phyloP scores from a whole-genome alignment of 495 filamentous ascomycete genomes.

The Aspergillus olivimuriae region DNA sequence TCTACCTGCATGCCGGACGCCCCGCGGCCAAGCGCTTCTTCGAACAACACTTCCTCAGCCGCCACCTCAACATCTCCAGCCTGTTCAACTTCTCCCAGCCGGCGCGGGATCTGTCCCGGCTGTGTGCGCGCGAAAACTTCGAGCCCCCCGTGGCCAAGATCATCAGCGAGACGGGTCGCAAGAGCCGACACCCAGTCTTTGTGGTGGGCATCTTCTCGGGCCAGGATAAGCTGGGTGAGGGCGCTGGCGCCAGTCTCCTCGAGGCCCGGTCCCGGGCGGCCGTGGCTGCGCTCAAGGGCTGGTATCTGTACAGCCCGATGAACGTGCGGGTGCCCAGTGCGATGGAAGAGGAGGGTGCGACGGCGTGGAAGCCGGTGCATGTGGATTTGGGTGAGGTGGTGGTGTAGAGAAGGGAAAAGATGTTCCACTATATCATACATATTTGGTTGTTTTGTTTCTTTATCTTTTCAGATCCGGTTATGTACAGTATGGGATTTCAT shows the following conservation, averaged over 20 bases:
- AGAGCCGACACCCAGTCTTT: constrained; percentile 77
- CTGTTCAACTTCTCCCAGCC: constrained; percentile 82
- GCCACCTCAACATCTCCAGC: constrained; percentile 65
- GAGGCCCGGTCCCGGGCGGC: constrained; percentile 73
- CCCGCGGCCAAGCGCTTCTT: constrained; percentile 73
- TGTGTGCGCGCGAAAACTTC: constrained; percentile 87
- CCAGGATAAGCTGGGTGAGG: constrained; percentile 83
- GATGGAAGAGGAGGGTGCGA: constrained; percentile 58
- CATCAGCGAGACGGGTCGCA: constrained; percentile 79
- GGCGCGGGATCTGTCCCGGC: constrained; percentile 65
- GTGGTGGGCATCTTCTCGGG: constrained; percentile 93
- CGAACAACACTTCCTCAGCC: constrained; percentile 70
- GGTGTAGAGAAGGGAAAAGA: constrained; percentile 41
- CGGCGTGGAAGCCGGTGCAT: constrained; percentile 71
- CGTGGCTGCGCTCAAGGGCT: constrained; percentile 77
- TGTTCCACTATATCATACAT: constrained; percentile 18
- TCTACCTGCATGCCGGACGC: constrained; percentile 73
- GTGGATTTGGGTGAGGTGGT: constrained; percentile 90
- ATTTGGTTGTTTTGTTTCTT: too few species aligned
- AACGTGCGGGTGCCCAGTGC: constrained; percentile 72
- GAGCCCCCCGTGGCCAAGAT: constrained; percentile 80
- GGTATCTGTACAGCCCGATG: constrained; percentile 89
- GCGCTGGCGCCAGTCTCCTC: constrained; percentile 62
- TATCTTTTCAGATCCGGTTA: constrained; percentile 34
- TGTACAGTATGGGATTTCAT: constrained; percentile 42